phyloP scores from a whole-genome alignment of 139 green algal genomes.

The Chlorella sp. region DNA sequence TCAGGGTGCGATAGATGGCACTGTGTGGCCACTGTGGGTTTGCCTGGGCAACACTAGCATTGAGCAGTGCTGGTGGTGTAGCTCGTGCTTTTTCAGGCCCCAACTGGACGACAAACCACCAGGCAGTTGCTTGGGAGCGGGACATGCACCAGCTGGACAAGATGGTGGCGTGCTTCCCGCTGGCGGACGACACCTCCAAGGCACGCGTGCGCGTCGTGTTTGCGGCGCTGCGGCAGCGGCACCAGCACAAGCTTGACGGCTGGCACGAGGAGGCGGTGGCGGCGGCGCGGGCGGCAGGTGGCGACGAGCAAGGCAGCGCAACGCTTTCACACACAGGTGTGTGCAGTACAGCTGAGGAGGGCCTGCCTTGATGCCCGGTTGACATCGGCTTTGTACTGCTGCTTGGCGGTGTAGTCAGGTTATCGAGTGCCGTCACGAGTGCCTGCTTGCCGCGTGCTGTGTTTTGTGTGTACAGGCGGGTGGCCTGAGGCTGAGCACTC shows the following conservation, averaged over 20 bases:
- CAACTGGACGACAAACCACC: too few species aligned
- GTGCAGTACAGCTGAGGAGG: background rate
- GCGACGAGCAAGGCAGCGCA: background rate
- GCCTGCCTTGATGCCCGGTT: background rate
- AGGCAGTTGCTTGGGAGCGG: background rate
- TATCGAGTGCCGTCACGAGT: background rate
- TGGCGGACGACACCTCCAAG: background rate
- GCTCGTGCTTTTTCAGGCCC: too few species aligned
- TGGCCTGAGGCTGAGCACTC: conserved; percentile 24
- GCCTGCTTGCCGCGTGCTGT: background rate
- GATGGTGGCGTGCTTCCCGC: background rate
- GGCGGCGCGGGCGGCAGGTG: background rate
- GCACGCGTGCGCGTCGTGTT: background rate
- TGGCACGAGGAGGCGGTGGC: background rate
- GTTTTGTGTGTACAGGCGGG: conserved; percentile 4
- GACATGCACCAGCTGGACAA: background rate
- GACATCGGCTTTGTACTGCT: background rate
- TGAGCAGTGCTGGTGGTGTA: background rate
- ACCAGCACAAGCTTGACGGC: background rate
- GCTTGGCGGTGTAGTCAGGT: background rate
- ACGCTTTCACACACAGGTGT: background rate
- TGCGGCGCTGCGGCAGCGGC: background rate
- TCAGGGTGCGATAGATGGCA: too few species aligned
- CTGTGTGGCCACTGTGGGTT: background rate
- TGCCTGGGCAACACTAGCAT: background rate